A percentile compares a stretch with the other conserved stretches of the same genome.
Conservation (phyloP, 257 asterid species). For the Solanum bukasovii region DNA sequence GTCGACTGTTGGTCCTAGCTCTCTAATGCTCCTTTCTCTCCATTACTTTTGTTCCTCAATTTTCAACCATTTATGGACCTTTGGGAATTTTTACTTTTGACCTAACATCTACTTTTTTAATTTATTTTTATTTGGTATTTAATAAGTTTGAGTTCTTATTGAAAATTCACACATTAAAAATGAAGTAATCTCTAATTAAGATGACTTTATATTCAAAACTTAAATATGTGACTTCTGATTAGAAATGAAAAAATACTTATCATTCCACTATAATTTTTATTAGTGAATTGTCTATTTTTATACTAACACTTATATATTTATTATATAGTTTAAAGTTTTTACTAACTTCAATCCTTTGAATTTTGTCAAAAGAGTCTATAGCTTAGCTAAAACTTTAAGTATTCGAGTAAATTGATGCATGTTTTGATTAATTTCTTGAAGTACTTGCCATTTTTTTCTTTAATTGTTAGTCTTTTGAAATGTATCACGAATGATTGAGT, state of each 20-base stretch:
- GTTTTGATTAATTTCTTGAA: neutral
- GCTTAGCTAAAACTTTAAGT: neutral
- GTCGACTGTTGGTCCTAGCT: neutral
- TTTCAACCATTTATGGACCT: neutral
- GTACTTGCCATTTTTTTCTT: neutral
- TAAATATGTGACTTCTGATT: neutral
- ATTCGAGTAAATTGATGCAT: neutral
- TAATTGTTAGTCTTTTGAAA: neutral
- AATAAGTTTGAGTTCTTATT: neutral
- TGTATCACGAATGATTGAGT: neutral
- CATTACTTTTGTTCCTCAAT: neutral
- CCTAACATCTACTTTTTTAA: neutral
- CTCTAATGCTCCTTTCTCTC: neutral
- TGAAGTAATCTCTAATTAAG: neutral
- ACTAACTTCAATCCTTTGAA: neutral
- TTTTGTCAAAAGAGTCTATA: neutral
- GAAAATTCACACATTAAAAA: neutral
- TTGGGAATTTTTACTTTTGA: neutral
- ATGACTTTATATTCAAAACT: rapidly evolving
- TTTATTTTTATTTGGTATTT: neutral
- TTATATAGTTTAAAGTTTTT: neutral
- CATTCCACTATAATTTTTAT: neutral
- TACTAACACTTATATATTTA: neutral
- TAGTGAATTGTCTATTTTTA: neutral
- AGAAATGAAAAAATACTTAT: neutral